Base-by-base conservation (phyloP, 176 grass and related monocot genomes). In the Zoysia japonica region DNA sequence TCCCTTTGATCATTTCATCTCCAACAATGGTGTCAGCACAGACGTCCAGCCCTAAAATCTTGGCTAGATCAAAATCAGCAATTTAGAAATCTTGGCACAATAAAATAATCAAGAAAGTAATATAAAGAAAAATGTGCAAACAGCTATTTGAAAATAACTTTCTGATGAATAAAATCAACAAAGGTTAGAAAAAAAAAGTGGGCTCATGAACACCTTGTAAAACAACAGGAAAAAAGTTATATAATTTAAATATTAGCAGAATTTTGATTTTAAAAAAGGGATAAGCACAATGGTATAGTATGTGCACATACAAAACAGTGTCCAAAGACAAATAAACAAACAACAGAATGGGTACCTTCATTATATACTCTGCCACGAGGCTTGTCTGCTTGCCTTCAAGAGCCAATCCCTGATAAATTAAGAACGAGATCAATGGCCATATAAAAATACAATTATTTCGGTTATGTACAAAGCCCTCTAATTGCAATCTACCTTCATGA, bases 1-100 rank as follows among this genome's bases (percentile, higher is more conserved):
- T 99, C 37, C 96, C 96, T 89, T 99, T 99, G 78, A 99, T 82
- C 96, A 99, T 99, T 88, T 95, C 92, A 84, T 99, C 92, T 89
- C 96, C 96, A 70, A 99, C 96, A 82, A 88, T 89, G n/a, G 96
- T 99, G 77, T 99, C 96, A 40, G 96, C 92, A 95, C 96, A 99
- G 75, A 89, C 64, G 78, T 99, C 92, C 78, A 99, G 92, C 84
- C 92, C 96, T 99, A 99, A 93, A 99, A 95, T 95, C 96, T 99
- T 99, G 92, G 87, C 90, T 91, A 95, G 84, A 89, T 91, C 78
- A 99, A 99, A 95, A 77, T 91, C 88, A 99, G 90, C 60, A 84
- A 80, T 89, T 98, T 68, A 99, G 89, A 89, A 79, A 87, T 91
- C 80, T 87, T 68, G 79, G 71, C 36, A 72, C 42, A 57, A 61